These are phyloP conservation scores for Cairneyella variabilis DNA, from an alignment of 495 filamentous ascomycete genomes.

Conservation along the genomic window DNA sequence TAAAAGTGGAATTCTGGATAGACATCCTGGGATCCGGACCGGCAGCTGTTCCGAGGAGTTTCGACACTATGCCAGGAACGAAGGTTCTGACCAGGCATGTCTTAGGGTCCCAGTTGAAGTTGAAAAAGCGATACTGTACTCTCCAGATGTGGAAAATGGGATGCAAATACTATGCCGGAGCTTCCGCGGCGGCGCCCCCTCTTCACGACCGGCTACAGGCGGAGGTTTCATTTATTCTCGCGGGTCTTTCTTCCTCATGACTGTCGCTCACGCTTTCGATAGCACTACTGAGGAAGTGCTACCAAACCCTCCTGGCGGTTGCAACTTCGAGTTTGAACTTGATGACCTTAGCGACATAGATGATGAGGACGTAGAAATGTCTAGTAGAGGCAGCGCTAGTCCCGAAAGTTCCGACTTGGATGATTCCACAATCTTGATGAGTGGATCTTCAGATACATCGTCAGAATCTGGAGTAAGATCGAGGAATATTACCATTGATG, in stretches of 20 bases:
- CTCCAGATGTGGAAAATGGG: too few relatives aligned
- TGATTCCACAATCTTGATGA: not conserved
- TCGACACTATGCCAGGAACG: not conserved
- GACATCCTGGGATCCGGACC: not conserved
- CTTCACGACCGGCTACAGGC: not conserved
- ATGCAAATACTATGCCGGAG: not conserved
- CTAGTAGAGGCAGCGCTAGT: not conserved
- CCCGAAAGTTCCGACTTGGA: not conserved
- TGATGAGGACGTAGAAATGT: not conserved
- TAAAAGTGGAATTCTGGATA: slow-evolving; percentile 7
- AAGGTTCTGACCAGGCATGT: not conserved
- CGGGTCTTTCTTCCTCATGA: not conserved
- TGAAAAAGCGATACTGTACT: not conserved
- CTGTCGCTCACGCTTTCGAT: slow-evolving; percentile 1
- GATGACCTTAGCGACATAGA: slow-evolving; percentile 1
- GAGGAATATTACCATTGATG: not conserved
- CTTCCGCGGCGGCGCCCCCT: not conserved
- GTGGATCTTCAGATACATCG: not conserved
- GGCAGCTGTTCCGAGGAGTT: not conserved
- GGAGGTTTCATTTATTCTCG: not conserved
- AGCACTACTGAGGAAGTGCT: not conserved
- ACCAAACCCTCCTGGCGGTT: not conserved
- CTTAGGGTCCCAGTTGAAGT: not conserved
- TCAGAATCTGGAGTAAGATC: not conserved
- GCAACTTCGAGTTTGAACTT: slow-evolving; percentile 1